These are phyloP conservation scores for Lyophyllum semitale DNA, from an alignment of 768 basidiomycete species.

Conservation along the genomic window DNA sequence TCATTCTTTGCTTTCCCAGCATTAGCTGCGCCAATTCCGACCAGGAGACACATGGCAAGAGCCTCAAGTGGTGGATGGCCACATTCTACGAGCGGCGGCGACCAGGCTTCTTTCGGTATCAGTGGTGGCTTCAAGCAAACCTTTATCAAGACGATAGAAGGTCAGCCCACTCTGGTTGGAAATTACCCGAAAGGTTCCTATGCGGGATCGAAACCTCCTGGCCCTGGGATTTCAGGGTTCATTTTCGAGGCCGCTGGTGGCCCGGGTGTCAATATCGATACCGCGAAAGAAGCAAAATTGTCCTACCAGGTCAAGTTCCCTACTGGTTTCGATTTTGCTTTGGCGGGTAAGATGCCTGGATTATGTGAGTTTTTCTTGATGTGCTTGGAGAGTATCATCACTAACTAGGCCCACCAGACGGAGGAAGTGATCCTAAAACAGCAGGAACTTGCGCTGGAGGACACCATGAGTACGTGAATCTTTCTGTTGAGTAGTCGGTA, in stretches of 20 bases:
- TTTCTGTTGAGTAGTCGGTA: neutral
- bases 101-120: conserved; percentile 8
- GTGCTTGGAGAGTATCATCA: neutral
- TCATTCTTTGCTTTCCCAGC: conserved; percentile 4
- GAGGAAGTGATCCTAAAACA: conserved; percentile 46
- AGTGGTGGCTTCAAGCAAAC: conserved; percentile 2
- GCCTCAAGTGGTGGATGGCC: conserved; percentile 10
- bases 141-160: neutral
- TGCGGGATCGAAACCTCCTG: conserved; percentile 5
- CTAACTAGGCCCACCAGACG: conserved; percentile 35
- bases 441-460: conserved; percentile 65
- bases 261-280: conserved; percentile 45
- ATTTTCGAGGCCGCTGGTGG: conserved; percentile 65
- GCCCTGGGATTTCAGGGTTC: conserved; percentile 8
- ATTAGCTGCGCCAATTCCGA: conserved; percentile 13
- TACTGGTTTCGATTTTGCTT: conserved; percentile 58
- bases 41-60: neutral
- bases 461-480: conserved; percentile 22
- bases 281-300: conserved; percentile 65
- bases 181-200: conserved; percentile 14
- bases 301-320: conserved; percentile 61
- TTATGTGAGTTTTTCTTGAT: conserved; percentile 46
- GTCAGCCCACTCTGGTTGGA: conserved; percentile 1
- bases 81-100: neutral
- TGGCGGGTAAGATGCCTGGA: conserved; percentile 73